Base-by-base conservation (phyloP, 805 yeast species). In the Candida tammaniensis region DNA sequence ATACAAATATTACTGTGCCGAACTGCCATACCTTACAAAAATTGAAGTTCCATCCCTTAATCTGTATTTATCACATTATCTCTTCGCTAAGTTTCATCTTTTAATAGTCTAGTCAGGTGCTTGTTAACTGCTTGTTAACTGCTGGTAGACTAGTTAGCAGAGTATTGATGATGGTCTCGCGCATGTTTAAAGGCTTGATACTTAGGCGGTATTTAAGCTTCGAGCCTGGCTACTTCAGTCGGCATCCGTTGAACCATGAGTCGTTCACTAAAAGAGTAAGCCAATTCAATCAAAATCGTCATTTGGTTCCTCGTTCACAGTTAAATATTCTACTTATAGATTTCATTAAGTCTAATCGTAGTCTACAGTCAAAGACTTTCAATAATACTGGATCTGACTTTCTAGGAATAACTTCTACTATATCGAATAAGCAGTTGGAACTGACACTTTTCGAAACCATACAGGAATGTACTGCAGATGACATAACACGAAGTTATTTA, bases 261-360 rank as follows among this genome's bases (percentile, higher is more conserved):
- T 5, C 24, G 17, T 30, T 21, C 17, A 11, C 3, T 4, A 20
- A 30, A 25, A 10, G 38, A 23, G 10, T 35, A 5, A 4, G 5
- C 5, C 3, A 20, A 12, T 35, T 35, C 22, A 30, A 19, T 13
- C 9, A 12, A 10, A 12, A 13, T 9, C 5, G 7, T 4, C 7
- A 26, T 26, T 13, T n/a, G 6, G 10, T 32, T 3, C 30, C 36
- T 7, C 6, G 3, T 4, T 4, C 17, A 3, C 4, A 13, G 17
- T n/a, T 12, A 5, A 5, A 13, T 5, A 9, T 20, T 2, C 7
- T 46, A 11, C 29, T 54, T 7, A 28, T 43, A 2, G 59, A 58
- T 33, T 47, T 47, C 17, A 51, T 58, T n/a, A 29, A 32, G 10
- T 52, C 61, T 17, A 47, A 43, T 33, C 31, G 61, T 24, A n/a